Evolutionary conservation across 164 flowering plant genomes (phyloP), one percentile per base, ranked within the genome.

Genomic region (Hamamelis virginiana): DNA sequence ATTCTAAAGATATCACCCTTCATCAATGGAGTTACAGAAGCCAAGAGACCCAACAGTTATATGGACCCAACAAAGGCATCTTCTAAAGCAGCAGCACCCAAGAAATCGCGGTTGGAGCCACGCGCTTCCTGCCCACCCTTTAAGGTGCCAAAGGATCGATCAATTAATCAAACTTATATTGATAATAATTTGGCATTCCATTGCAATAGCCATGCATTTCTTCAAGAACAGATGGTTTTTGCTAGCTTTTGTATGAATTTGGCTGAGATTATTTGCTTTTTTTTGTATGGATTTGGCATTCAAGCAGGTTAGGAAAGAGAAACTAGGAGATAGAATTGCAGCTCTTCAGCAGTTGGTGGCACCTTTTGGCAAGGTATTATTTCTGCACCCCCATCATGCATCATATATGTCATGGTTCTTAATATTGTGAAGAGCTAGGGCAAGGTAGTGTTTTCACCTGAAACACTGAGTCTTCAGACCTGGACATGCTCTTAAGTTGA

Each of bases 341-440:
- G 92, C 94, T 67, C 91, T 94, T 21, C 98, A 94, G 72, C 98
- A 94, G 67, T 60, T 94, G 69, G 97, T 94, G 60, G 90, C 98
- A 64, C 98, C 98, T 55, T 94, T 90, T 75, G 97, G 98, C 80
- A 94, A 94, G 93, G 98, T 90, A 82, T 8, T 5, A 21, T 16
- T 38, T 46, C 19, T 8, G 3, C 19, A 0, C 18, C 12, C 66
- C 53, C 1, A 33, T 6, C 41, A 33, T 23, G n/a, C 27, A 63
- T 60, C 15, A 22, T 55, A 2, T 2, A 33, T 33, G 41, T 33
- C 4, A 33, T 33, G 6, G 41, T 33, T 33, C 2, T 33, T 2
- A 33, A 33, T 33, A 6, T 33, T 33, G 41, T n/a, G n/a, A n/a
- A 33, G 41, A 33, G 6, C 41, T 33, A 33, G 41, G 41, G 41